A percentile compares a stretch with the other conserved stretches of the same genome.
phyloP scores from a whole-genome alignment of 2,329 filamentous ascomycete genomes.

The Rhinocladiella similis region DNA sequence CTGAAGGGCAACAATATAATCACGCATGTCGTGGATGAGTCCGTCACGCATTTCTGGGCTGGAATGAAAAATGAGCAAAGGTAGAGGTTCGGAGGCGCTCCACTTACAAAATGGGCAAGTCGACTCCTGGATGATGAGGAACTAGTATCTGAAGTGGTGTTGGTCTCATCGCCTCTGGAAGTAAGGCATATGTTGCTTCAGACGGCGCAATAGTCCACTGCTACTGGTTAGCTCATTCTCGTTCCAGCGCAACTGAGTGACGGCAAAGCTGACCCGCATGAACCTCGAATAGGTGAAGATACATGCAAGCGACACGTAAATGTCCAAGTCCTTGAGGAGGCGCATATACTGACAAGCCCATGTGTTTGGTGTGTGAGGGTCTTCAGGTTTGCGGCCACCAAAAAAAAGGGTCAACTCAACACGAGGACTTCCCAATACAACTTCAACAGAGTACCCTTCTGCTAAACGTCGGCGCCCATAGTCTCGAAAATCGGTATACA shows the following conservation, averaged over 20 bases:
- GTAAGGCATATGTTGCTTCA: constrained; percentile 8
- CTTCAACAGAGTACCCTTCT: constrained; percentile 3
- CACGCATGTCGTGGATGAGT: constrained; percentile 13
- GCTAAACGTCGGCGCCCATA: constrained; percentile 12
- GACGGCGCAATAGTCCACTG: constrained; percentile 15
- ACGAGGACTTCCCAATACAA: constrained; percentile 2
- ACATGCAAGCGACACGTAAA: constrained; percentile 6
- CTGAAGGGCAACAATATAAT: constrained; percentile 12
- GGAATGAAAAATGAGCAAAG: neutral
- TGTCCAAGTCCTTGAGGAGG: constrained; percentile 11
- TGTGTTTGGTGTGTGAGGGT: constrained; percentile 11
- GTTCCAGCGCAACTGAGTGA: neutral
- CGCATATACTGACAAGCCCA: constrained; percentile 17
- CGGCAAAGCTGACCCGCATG: constrained; percentile 12
- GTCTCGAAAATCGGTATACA: constrained; percentile 14
- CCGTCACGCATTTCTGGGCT: constrained; percentile 17
- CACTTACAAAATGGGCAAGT: constrained; percentile 14
- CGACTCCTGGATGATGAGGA: constrained; percentile 12
- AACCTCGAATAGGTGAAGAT: constrained; percentile 12
- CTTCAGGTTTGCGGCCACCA: constrained; percentile 2
- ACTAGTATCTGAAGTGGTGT: constrained; percentile 13
- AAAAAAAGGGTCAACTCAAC: constrained; percentile 9
- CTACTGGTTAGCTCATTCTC: neutral
- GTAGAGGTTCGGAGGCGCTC: neutral
- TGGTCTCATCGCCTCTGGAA: constrained; percentile 15